These are phyloP conservation scores for Kandelia obovata DNA, from an alignment of 345 rosid species.

Conservation along the genomic window DNA sequence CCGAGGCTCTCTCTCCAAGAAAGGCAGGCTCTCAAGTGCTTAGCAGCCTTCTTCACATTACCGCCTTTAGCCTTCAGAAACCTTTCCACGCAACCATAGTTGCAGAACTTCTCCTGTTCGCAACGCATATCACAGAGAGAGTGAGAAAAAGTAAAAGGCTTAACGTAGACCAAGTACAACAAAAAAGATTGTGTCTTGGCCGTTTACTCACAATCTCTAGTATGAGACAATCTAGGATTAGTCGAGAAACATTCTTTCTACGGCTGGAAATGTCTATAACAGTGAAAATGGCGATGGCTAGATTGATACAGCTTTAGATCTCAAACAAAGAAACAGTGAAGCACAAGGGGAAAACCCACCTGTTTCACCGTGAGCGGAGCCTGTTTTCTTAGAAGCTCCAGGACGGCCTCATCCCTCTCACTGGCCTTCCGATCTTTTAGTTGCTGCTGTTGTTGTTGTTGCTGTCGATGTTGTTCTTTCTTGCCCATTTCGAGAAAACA, in stretches of 20 bases:
- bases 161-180: neutral
- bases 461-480: constrained; percentile 20
- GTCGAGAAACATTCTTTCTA: neutral
- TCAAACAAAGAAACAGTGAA: neutral
- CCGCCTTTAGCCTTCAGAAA: constrained; percentile 76
- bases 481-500: constrained; percentile 52
- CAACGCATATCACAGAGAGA: neutral
- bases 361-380: constrained; percentile 71
- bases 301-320: neutral
- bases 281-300: neutral
- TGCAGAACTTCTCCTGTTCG: constrained; percentile 87
- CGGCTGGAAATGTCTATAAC: neutral
- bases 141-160: neutral
- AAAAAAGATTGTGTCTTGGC: neutral
- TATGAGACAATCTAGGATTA: neutral
- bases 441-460: constrained; percentile 20
- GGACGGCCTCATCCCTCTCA: constrained; percentile 62
- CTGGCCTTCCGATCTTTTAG: constrained; percentile 19
- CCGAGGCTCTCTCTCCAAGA: constrained; percentile 82
- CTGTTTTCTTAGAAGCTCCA: constrained; percentile 63
- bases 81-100: constrained; percentile 64
- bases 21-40: constrained; percentile 75
- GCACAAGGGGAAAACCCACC: constrained; percentile 31
- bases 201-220: too few species aligned
- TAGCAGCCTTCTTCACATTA: constrained; percentile 76